Conservation (phyloP, 169 alveolate genomes). For the Eimeria tenella region DNA sequence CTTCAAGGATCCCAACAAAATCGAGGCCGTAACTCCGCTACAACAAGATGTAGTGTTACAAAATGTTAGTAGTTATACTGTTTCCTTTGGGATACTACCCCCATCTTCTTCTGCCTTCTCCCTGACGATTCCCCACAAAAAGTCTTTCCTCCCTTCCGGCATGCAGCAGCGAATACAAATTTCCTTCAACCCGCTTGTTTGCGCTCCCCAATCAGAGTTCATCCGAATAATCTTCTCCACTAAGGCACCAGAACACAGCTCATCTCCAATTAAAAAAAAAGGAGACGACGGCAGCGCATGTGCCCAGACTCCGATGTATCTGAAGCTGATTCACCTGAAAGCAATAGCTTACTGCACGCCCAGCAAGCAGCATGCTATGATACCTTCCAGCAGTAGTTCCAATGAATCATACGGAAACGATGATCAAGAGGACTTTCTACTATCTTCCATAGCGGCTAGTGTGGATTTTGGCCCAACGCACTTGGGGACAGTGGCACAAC, state of each 20-base stretch:
- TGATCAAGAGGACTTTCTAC: neutral
- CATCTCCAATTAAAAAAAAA: neutral
- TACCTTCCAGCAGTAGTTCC: neutral
- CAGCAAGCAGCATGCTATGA: neutral
- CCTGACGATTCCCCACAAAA: neutral
- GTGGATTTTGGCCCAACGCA: constrained; percentile 23
- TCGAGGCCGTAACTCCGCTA: neutral
- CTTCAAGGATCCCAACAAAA: neutral
- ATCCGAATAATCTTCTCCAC: neutral
- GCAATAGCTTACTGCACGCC: neutral
- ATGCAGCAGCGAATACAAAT: constrained; percentile 20
- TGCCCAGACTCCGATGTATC: neutral
- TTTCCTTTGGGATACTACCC: constrained; percentile 41
- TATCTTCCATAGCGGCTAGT: neutral
- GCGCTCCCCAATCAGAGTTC: constrained; percentile 35
- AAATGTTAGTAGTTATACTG: constrained; percentile 2
- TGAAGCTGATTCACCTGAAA: constrained; percentile 17
- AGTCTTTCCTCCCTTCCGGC: constrained; percentile 9
- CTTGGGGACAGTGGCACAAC: constrained; percentile 6
- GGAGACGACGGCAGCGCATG: neutral
- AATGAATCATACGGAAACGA: neutral
- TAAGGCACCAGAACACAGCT: neutral
- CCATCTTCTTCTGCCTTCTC: constrained; percentile 28
- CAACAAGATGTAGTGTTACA: constrained; percentile 24
- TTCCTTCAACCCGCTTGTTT: constrained; percentile 22